A percentile compares a stretch with the other conserved stretches of the same genome.
phyloP scores from a whole-genome alignment of 2,329 filamentous ascomycete genomes.

The Ophiostoma ulmi region DNA sequence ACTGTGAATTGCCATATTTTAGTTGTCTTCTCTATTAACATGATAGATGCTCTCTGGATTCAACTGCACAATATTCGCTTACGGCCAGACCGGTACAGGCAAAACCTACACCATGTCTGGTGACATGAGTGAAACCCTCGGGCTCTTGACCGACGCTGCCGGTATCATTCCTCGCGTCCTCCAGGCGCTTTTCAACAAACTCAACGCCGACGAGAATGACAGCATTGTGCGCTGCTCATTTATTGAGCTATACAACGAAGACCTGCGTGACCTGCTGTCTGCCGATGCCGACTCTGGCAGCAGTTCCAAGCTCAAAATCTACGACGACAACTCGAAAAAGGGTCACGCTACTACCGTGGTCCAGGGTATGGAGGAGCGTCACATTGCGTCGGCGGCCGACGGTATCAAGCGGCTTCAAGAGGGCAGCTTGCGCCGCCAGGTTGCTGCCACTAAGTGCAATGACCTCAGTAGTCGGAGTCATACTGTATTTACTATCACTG shows the following conservation, averaged over 20 bases:
- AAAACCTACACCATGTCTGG: conserved; percentile 99
- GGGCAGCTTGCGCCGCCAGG: conserved; percentile 89
- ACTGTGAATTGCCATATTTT: not conserved
- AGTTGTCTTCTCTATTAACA: not conserved
- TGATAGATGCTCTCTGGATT: conserved; percentile 81
- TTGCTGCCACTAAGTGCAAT: conserved; percentile 99
- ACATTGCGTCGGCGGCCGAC: conserved; percentile 77
- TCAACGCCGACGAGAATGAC: conserved; percentile 73
- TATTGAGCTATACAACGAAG: conserved; percentile 97
- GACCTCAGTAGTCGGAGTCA: conserved; percentile 95
- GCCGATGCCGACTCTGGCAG: conserved; percentile 58
- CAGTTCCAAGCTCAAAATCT: conserved; percentile 77
- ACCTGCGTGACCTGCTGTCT: conserved; percentile 82
- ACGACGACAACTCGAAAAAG: conserved; percentile 80
- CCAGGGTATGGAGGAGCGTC: conserved; percentile 95
- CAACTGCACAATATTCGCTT: conserved; percentile 98
- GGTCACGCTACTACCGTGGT: conserved; percentile 82
- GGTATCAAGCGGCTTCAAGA: conserved; percentile 85
- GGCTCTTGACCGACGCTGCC: conserved; percentile 82
- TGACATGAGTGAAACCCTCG: conserved; percentile 83
- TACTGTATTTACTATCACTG: conserved; percentile 94
- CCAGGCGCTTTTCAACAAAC: conserved; percentile 77
- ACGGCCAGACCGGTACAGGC: conserved; percentile 94
- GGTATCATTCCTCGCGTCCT: conserved; percentile 93
- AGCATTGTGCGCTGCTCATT: conserved; percentile 96